Base-by-base conservation (phyloP, 2,329 filamentous ascomycete species). In the Fusarium pseudoanthophilum region DNA sequence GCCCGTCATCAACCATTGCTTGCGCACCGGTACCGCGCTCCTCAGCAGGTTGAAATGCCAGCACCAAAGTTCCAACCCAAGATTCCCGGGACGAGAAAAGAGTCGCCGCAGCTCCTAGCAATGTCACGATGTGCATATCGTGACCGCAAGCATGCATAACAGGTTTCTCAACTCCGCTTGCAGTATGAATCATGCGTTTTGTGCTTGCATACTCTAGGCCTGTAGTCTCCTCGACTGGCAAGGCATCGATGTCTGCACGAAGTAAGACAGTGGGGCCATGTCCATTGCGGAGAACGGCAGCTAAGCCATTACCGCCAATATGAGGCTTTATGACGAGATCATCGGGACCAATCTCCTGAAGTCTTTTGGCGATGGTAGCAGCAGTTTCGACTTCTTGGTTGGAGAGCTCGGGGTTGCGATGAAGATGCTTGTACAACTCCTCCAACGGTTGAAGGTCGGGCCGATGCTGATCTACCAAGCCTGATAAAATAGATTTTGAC, bases 91-190 rank as follows among this genome's bases (percentile, higher is more conserved):
- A 78, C 0, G 79, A 79, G 2, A 84, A 79, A 0, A 93, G 81
- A 0, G 86, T 81, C 26, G 86, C 83, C 1, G 88, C 85, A 0
- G 87, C 86, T 0, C 86, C 91, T 4, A 92, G 82, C 7, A 92
- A 82, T 37, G 83, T 82, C 0, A 88, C 85, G 32, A 92, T 87
- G 77, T 93, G 90, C 82, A 91, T 88, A 73, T 92, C 90, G 75
- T 92, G 91, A 1, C 91, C 91, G 78, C 90, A 92, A 28, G 90
- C 90, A 79, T 92, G 91, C 90, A 92, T 92, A 0, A 91, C 87
- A 0, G 88, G 87, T 59, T 86, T 86, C 60, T 57, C 42, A 1
- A 45, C 46, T 14, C 68, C 72, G 4, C 52, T 70, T 0, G 57
- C 42, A 15, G 40, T 11, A 15, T 76, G 68, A 0, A 57, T 7